These are phyloP conservation scores for Sporisorium iseilematis-ciliati DNA, from an alignment of 1,284 basidiomycete genomes.

Conservation along the genomic window DNA sequence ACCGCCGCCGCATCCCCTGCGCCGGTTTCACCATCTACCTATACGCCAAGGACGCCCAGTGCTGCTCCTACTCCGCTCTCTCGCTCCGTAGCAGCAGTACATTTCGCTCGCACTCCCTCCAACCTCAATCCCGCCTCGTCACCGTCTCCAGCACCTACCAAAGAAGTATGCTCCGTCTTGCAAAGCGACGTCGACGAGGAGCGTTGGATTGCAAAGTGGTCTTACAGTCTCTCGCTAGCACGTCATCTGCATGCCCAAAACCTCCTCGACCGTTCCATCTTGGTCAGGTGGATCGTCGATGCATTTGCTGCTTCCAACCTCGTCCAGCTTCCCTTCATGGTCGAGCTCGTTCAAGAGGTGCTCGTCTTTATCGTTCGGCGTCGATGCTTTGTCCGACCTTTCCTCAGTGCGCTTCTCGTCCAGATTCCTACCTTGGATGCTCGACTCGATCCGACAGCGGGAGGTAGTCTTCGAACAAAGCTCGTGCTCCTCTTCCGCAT, in stretches of 20 bases:
- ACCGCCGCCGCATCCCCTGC: slow-evolving; percentile 46
- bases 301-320: slow-evolving; percentile 73
- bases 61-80: slow-evolving; percentile 20
- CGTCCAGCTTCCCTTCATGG: slow-evolving; percentile 46
- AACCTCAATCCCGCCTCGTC: slow-evolving; percentile 22
- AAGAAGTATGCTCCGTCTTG: slow-evolving; percentile 33
- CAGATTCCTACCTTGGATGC: slow-evolving; percentile 33
- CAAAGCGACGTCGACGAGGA: slow-evolving; percentile 77
- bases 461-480: slow-evolving; percentile 27
- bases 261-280: slow-evolving; percentile 83
- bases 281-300: slow-evolving; percentile 86
- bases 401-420: slow-evolving; percentile 30
- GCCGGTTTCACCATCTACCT: slow-evolving; percentile 27
- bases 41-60: slow-evolving; percentile 28
- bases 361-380: slow-evolving; percentile 35
- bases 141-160: slow-evolving; percentile 14
- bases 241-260: slow-evolving; percentile 83
- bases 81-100: slow-evolving; percentile 24
- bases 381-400: slow-evolving; percentile 34
- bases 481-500: slow-evolving; percentile 42
- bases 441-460: slow-evolving; percentile 24
- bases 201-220: slow-evolving; percentile 83
- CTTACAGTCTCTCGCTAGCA: slow-evolving; percentile 77
- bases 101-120: slow-evolving; percentile 28
- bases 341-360: slow-evolving; percentile 49